Evolutionary conservation across 306 rosid genomes (phyloP), one percentile per base, ranked within the genome.

Genomic region (Boehmeria nivea): DNA sequence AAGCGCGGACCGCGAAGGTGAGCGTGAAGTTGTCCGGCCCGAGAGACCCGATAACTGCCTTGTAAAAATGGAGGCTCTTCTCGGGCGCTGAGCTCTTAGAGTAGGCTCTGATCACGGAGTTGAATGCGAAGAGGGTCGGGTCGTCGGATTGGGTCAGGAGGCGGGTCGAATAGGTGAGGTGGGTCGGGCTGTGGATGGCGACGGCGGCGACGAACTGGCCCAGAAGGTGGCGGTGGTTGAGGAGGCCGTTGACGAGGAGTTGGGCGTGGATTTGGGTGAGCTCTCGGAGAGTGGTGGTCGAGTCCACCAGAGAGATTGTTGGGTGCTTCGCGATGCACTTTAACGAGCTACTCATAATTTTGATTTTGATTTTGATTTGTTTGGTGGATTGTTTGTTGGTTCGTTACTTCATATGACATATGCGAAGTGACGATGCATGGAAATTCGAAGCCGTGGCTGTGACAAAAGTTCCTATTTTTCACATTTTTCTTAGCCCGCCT

Each of bases 81-180:
- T 43, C 54, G 6, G 90, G 95, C 4, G 69, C 57, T 46, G 81
- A 33, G 72, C 75, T 66, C 31, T 69, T 86, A 59, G 85, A 86
- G 34, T 66, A 72, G 39, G 82, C 83, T 53, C 87, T 78, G 71
- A 83, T 83, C 75, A 83, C 63, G 68, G 88, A 78, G 77, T 86
- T 83, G 66, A 86, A 53, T 40, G 85, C 9, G 36, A 77, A 78
- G 67, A 78, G 70, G 20, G 71, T 71, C 38, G 83, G 83, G 63
- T 28, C 19, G 23, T 59, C 8, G 36, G 64, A 63, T 27, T 63
- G 74, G 67, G 50, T 50, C 7, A 83, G 61, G 10, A 69, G 51
- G 18, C 45, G 53, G 31, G 39, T 44, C 44, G 79, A 65, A 39
- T 75, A 72, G 11, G 19, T 20, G 8, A 72, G 51, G 69, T 72